Evolutionary conservation across 768 basidiomycete species (phyloP).

Genomic region (Lepiota venenata): DNA sequence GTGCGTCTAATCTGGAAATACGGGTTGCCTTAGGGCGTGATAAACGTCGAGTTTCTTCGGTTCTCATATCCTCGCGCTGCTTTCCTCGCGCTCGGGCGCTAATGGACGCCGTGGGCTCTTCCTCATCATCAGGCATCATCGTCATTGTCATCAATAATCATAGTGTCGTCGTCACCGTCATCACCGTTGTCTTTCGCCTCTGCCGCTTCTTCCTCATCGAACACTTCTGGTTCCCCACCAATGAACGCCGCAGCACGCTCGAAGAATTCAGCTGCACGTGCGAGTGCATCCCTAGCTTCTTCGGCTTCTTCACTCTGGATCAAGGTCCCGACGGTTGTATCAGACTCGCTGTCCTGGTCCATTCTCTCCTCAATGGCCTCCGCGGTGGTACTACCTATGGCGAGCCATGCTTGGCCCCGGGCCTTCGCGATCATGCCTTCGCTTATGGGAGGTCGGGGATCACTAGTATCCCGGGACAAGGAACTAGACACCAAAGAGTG

Average conservation of each 20-base stretch:
- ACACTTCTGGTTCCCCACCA: conserved; percentile 12
- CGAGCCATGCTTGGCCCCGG: conserved; percentile 52
- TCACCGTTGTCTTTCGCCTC: conserved; percentile 9
- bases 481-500: background rate
- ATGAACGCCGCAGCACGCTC: conserved; percentile 34
- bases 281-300: conserved; percentile 51
- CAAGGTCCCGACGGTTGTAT: conserved; percentile 24
- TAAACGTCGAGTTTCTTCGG: background rate
- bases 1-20: background rate
- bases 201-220: conserved; percentile 10
- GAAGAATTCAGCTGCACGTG: conserved; percentile 40
- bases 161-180: background rate
- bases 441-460: background rate
- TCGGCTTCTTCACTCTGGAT: conserved; percentile 45
- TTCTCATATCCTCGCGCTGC: background rate
- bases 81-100: conserved; percentile 9
- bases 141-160: background rate
- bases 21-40: background rate
- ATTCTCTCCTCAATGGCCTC: conserved; percentile 55
- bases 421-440: conserved; percentile 32
- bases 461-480: background rate
- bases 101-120: background rate
- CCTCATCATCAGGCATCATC: conserved; percentile 6
- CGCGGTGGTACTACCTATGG: conserved; percentile 49
- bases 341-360: conserved; percentile 37